These are phyloP conservation scores for Cyathus striatus DNA, from an alignment of 768 basidiomycete species.

Conservation along the genomic window DNA sequence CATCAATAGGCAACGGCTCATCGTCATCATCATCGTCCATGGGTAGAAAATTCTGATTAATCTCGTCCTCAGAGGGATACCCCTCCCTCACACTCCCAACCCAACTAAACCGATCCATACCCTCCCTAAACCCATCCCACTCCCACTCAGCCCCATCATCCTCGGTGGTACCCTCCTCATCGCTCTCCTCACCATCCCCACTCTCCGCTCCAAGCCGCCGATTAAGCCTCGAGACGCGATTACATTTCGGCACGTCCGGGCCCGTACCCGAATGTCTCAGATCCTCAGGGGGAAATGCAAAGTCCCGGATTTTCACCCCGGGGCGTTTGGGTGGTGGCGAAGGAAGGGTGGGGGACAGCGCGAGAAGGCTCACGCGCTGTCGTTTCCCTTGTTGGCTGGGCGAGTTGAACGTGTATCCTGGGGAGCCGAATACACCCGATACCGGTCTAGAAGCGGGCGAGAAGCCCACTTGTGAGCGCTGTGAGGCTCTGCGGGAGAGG, in stretches of 20 bases:
- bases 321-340: slow-evolving; percentile 2
- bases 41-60: slow-evolving; percentile 45
- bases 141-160: slow-evolving; percentile 18
- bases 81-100: slow-evolving; percentile 10
- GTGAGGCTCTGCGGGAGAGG: slow-evolving; percentile 38
- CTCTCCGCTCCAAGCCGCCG: slow-evolving; percentile 15
- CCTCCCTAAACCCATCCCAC: slow-evolving; percentile 22
- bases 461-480: slow-evolving; percentile 17
- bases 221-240: slow-evolving; percentile 27
- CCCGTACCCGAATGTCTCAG: slow-evolving; percentile 35
- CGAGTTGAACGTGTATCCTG: neutral
- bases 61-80: slow-evolving; percentile 35
- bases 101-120: slow-evolving; percentile 21
- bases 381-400: neutral
- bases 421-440: slow-evolving; percentile 12
- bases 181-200: slow-evolving; percentile 11
- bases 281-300: slow-evolving; percentile 27
- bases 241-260: slow-evolving; percentile 32
- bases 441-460: slow-evolving; percentile 7
- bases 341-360: neutral
- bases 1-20: slow-evolving; percentile 15
- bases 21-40: slow-evolving; percentile 20
- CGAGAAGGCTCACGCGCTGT: neutral
- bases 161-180: slow-evolving; percentile 16
- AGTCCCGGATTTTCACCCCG: slow-evolving; percentile 40